Percentiles rank a stretch among this genome's conserved stretches.
phyloP scores from a whole-genome alignment of 768 basidiomycete species.

The Pulveroboletus sp. region DNA sequence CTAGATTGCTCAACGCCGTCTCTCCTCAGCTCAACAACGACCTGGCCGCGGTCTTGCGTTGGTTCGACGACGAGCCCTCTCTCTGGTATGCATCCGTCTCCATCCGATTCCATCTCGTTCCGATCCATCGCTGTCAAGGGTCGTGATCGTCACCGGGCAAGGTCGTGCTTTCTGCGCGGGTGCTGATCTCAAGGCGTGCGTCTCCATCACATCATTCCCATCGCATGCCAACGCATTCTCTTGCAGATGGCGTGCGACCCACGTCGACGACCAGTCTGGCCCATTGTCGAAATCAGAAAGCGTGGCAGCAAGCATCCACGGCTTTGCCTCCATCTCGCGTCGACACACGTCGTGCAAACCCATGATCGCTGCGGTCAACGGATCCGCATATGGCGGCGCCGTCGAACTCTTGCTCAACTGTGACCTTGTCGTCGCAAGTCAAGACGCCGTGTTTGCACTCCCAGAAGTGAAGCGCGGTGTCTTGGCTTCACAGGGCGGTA shows the following conservation, averaged over 20 bases:
- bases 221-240: not conserved
- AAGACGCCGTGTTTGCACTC: constrained; percentile 66
- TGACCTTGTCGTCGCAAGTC: constrained; percentile 68
- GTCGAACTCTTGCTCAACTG: constrained; percentile 72
- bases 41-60: constrained; percentile 52
- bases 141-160: constrained; percentile 68
- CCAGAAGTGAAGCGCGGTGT: constrained; percentile 82
- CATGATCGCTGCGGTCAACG: constrained; percentile 78
- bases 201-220: constrained; percentile 5
- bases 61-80: constrained; percentile 71
- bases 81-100: constrained; percentile 56
- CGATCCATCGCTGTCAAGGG: constrained; percentile 42
- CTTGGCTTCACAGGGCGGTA: constrained; percentile 68
- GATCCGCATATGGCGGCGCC: constrained; percentile 69
- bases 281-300: constrained; percentile 44
- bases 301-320: constrained; percentile 42
- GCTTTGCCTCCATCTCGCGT: constrained; percentile 74
- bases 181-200: constrained; percentile 73
- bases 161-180: constrained; percentile 78
- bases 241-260: constrained; percentile 57
- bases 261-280: constrained; percentile 45
- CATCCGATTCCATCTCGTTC: not conserved
- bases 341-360: constrained; percentile 62
- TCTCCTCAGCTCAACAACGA: constrained; percentile 55
- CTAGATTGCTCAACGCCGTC: constrained; percentile 72